Conservation (phyloP, 257 asterid species). For the Ligustrum vulgare region DNA sequence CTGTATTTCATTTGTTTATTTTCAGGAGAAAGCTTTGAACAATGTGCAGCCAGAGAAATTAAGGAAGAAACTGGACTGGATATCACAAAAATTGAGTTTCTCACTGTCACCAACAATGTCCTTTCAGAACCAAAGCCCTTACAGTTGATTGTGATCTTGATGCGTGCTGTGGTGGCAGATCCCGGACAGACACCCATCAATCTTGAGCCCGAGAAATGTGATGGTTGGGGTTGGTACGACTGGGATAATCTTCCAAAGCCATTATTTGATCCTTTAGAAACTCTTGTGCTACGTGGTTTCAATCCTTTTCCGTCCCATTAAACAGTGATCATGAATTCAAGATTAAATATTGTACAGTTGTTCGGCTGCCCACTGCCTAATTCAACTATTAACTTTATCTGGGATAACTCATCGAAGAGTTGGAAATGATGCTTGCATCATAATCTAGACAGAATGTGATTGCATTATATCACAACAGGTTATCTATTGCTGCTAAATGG, state of each 20-base stretch:
- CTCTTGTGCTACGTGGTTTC: conserved; percentile 32
- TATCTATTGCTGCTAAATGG: neutral
- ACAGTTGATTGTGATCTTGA: conserved; percentile 44
- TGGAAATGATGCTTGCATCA: neutral
- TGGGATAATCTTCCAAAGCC: conserved; percentile 56
- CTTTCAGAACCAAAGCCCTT: conserved; percentile 22
- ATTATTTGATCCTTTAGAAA: conserved; percentile 37
- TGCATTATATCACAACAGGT: neutral
- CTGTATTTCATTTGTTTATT: neutral
- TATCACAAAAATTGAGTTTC: conserved; percentile 30
- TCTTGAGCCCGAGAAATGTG: conserved; percentile 60
- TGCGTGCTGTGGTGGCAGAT: conserved; percentile 46
- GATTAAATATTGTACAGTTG: neutral
- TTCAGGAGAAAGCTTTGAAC: conserved; percentile 61
- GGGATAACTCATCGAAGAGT: neutral
- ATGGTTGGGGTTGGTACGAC: conserved; percentile 67
- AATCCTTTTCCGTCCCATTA: conserved; percentile 32
- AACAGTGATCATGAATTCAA: neutral
- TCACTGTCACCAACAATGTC: conserved; percentile 47
- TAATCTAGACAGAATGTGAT: neutral
- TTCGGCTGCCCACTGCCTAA: neutral
- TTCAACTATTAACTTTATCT: neutral
- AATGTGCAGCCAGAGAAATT: conserved; percentile 60
- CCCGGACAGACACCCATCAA: conserved; percentile 35
- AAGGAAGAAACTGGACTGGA: conserved; percentile 63